These are phyloP conservation scores for Ophiocordyceps camponoti-saundersi DNA, from an alignment of 2,329 filamentous ascomycete species.

Conservation along the genomic window DNA sequence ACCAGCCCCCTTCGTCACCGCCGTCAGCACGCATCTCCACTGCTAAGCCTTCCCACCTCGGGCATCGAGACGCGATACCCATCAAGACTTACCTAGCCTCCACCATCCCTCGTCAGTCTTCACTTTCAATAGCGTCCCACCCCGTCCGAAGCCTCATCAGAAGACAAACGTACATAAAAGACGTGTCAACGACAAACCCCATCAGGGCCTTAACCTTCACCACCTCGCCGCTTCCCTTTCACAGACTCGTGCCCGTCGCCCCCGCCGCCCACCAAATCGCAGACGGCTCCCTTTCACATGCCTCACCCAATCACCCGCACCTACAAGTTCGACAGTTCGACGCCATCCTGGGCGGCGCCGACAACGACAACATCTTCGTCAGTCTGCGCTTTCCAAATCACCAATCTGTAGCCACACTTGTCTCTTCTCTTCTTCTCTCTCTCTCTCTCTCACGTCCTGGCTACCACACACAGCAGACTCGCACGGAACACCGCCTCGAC, in stretches of 20 bases:
- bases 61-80: too few species aligned
- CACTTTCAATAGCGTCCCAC: too few species aligned
- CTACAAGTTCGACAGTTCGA: conserved; percentile 60
- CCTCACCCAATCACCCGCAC: conserved; percentile 48
- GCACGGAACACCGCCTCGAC: conserved; percentile 4
- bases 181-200: too few species aligned
- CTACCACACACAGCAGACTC: conserved; percentile 16
- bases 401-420: conserved; percentile 45
- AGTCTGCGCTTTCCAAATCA: conserved; percentile 54
- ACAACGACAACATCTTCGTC: conserved; percentile 17
- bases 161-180: too few species aligned
- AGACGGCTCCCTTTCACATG: conserved; percentile 69
- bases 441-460: conserved; percentile 19
- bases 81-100: too few species aligned
- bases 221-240: too few species aligned
- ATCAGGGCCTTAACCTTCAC: too few species aligned
- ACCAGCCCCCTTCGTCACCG: too few species aligned
- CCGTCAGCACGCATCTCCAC: too few species aligned
- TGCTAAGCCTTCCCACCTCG: too few species aligned
- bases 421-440: neutral
- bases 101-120: too few species aligned
- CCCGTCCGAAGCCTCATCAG: too few species aligned
- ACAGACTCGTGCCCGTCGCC: conserved; percentile 59
- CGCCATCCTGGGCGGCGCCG: conserved; percentile 61
- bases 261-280: conserved; percentile 68